Evolutionary conservation across 768 basidiomycete genomes (phyloP).

Genomic region (Kwoniella heveanensis): DNA sequence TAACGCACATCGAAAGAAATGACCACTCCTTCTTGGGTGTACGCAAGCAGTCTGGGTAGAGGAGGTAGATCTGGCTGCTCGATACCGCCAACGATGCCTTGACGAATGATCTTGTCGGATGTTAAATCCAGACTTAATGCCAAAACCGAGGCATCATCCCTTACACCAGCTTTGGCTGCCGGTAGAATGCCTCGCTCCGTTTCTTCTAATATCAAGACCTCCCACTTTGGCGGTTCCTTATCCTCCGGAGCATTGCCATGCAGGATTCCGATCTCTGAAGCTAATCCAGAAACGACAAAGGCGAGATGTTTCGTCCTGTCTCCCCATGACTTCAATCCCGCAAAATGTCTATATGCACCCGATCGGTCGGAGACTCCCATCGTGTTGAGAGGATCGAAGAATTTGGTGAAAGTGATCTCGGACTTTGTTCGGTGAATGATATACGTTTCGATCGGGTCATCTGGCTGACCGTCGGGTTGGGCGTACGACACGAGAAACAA

Average conservation of each 20-base stretch:
- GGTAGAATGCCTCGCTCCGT: slow-evolving; percentile 53
- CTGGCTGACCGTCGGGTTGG: slow-evolving; percentile 29
- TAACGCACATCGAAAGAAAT: slow-evolving; percentile 54
- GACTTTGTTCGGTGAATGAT: slow-evolving; percentile 48
- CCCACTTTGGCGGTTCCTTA: slow-evolving; percentile 41
- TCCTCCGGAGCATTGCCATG: slow-evolving; percentile 33
- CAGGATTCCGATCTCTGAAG: slow-evolving; percentile 55
- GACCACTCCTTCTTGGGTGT: slow-evolving; percentile 56
- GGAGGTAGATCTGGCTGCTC: slow-evolving; percentile 52
- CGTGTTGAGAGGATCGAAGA: slow-evolving; percentile 52
- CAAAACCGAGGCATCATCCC: slow-evolving; percentile 55
- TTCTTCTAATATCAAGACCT: slow-evolving; percentile 54
- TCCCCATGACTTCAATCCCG: slow-evolving; percentile 53
- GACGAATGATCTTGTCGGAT: slow-evolving; percentile 37
- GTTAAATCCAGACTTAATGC: slow-evolving; percentile 57
- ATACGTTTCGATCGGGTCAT: slow-evolving; percentile 54
- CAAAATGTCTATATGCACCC: slow-evolving; percentile 42
- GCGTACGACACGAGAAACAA: slow-evolving; percentile 57
- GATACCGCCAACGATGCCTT: slow-evolving; percentile 53
- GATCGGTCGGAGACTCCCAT: slow-evolving; percentile 53
- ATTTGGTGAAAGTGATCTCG: slow-evolving; percentile 48
- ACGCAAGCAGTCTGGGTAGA: slow-evolving; percentile 50
- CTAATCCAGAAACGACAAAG: slow-evolving; percentile 51
- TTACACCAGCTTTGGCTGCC: slow-evolving; percentile 39
- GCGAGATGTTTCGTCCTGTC: slow-evolving; percentile 54